Base-by-base conservation (phyloP, 306 rosid species). In the Clitoria ternatea region DNA sequence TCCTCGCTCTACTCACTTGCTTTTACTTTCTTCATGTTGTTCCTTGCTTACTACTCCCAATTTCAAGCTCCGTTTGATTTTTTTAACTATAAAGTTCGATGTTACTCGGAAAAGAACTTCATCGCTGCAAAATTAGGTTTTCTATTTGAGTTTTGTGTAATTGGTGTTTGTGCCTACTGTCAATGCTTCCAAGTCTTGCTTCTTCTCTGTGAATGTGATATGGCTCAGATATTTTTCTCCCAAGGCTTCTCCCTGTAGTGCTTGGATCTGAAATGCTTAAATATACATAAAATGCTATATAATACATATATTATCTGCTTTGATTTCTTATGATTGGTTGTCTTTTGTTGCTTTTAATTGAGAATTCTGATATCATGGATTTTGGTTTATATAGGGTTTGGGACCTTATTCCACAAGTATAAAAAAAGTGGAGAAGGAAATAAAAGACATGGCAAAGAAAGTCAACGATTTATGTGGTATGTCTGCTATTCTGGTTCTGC, bases 381-480 rank as follows among this genome's bases (percentile, higher is more conserved):
- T 62, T 26, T 69, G 70, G 48, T 42, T 44, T 44, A 0, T 81
- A 76, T 85, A 87, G 96, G 96, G 96, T 5, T 84, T 90, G 49
- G 96, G 96, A 24, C 93, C 96, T 18, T 90, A 90, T 54, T 87
- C 92, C 36, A 78, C 77, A 6, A 76, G 74, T 57, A 90, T 90
- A 33, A 90, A 90, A 83, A 84, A 87, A 42, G 89, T 65, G 2
- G 96, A 90, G 79, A 90, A 87, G 64, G 96, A 90, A 77, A 84
- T 90, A 35, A 90, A 90, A 77, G 96, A 85, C 7, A 81, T 82
- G 95, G 97, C 90, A 13, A 90, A 90, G 86, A 86, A 84, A 73
- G 88, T 90, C 78, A 90, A 90, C 20, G 97, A 90, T 69, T 81
- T 90, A 44, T 79, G 90, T 44, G 97, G 97, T 90, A 76, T 23